Conservation (phyloP, 2,329 filamentous ascomycete species). For the Talaromyces sp. region DNA sequence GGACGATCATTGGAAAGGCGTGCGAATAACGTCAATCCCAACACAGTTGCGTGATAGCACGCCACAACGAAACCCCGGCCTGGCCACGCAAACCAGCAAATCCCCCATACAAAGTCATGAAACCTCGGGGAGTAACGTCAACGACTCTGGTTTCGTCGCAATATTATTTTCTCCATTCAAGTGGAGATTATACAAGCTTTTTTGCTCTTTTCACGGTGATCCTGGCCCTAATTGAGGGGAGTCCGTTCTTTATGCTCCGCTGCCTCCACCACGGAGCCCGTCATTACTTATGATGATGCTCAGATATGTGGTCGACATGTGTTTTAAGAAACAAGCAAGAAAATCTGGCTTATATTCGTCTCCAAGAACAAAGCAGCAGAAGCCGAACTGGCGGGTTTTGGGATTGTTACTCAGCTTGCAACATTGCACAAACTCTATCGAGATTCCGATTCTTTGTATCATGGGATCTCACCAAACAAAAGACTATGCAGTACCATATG, state of each 20-base stretch:
- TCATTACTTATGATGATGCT: neutral
- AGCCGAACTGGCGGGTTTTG: neutral
- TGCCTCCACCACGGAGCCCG: neutral
- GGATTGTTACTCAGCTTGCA: neutral
- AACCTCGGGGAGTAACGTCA: slow-evolving; percentile 24
- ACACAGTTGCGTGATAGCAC: slow-evolving; percentile 29
- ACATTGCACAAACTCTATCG: neutral
- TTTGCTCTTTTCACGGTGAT: neutral
- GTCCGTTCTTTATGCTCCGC: neutral
- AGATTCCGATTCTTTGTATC: no score
- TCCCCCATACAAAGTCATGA: neutral
- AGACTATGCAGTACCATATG: neutral
- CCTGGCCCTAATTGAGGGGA: neutral
- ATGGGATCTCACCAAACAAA: neutral
- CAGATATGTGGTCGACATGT: neutral
- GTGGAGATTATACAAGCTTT: neutral
- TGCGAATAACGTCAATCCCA: slow-evolving; percentile 27
- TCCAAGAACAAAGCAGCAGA: neutral
- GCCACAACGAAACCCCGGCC: neutral
- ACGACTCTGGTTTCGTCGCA: slow-evolving; percentile 21
- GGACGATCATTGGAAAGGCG: neutral
- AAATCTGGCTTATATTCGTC: neutral
- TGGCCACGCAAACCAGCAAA: neutral
- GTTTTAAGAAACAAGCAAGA: neutral
- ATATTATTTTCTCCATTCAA: neutral